These are phyloP conservation scores for Mycena sanguinolenta DNA, from an alignment of 768 basidiomycete genomes.

Conservation along the genomic window DNA sequence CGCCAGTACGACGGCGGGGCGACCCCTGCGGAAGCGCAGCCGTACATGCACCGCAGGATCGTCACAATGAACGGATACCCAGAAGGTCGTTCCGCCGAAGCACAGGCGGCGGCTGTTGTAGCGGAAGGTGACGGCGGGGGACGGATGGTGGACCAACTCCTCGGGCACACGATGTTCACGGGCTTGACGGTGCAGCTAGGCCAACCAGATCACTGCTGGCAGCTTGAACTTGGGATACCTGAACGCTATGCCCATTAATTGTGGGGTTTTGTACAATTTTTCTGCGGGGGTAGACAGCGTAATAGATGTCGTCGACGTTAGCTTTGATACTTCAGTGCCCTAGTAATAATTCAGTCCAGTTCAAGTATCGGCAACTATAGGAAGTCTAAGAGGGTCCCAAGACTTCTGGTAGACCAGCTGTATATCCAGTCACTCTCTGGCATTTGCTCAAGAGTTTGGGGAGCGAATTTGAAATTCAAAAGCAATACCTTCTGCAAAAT, in stretches of 20 bases:
- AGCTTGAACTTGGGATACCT: background rate
- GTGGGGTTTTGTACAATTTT: too few relatives aligned
- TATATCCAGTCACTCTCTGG: too few relatives aligned
- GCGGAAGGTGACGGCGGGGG: background rate
- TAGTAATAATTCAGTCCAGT: too few relatives aligned
- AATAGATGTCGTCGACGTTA: too few relatives aligned
- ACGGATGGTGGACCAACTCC: background rate
- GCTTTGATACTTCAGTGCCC: too few relatives aligned
- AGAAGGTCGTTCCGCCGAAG: background rate
- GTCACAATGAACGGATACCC: slow-evolving; percentile 21
- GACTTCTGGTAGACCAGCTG: too few relatives aligned
- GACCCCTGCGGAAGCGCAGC: slow-evolving; percentile 9
- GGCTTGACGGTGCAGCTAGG: background rate
- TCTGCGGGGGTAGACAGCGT: too few relatives aligned
- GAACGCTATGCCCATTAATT: background rate
- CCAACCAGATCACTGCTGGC: background rate
- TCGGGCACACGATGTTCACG: background rate
- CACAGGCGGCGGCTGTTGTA: background rate
- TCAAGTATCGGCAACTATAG: too few relatives aligned
- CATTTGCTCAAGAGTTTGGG: too few relatives aligned
- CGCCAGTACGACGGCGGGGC: slow-evolving; percentile 10
- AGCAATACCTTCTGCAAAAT: too few relatives aligned
- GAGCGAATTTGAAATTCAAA: too few relatives aligned
- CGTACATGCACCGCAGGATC: slow-evolving; percentile 21
- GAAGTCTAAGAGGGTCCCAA: too few relatives aligned